Evolutionary conservation across 257 asterid genomes (phyloP).

Genomic region (Solanum bulbocastanum): DNA sequence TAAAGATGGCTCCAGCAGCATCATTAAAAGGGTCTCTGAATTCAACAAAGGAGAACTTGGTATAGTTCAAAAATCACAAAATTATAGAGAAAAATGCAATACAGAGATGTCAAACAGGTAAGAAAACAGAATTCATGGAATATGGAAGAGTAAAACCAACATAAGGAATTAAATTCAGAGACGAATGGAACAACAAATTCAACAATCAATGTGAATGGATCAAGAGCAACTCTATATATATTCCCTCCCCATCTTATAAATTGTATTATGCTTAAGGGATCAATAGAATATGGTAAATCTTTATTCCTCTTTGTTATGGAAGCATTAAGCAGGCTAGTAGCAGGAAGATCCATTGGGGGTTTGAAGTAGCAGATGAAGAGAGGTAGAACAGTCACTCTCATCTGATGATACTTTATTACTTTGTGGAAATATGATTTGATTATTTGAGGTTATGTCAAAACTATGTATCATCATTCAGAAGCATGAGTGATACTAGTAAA

Average conservation of each 20-base stretch:
- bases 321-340: background rate
- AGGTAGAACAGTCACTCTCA: background rate
- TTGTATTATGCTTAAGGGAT: background rate
- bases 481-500: background rate
- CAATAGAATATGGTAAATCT: background rate
- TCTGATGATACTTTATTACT: background rate
- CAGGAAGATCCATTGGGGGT: background rate
- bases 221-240: background rate
- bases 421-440: background rate
- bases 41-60: background rate
- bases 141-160: background rate
- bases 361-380: background rate
- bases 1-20: constrained; percentile 50
- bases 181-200: background rate
- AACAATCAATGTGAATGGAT: background rate
- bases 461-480: background rate
- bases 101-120: background rate
- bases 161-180: background rate
- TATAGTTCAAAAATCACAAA: background rate
- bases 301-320: background rate
- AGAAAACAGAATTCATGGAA: background rate
- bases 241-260: background rate
- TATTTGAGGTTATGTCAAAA: background rate
- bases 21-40: constrained; percentile 40
- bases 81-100: background rate